Evolutionary conservation across 441 rosid genomes (phyloP), one percentile per base, ranked within the genome.

Genomic region (Mallotus japonicus): DNA sequence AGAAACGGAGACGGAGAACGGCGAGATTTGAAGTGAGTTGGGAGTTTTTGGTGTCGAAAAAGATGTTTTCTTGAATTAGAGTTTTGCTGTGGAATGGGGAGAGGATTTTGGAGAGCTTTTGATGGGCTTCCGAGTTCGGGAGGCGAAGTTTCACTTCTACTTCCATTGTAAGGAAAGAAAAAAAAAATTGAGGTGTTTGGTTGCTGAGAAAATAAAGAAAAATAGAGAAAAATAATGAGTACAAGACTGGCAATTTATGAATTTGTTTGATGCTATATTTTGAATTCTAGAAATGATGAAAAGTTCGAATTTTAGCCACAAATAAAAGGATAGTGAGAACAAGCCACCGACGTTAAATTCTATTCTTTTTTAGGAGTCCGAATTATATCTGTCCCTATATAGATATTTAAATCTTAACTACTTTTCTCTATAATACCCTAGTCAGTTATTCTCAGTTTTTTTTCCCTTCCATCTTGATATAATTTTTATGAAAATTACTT

Each of bases 1-100:
- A 85, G 86, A 90, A 88, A 67, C 91, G 90, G 77, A 89, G 79
- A 53, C 90, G 90, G 65, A 89, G 88, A 61, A 80, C 82, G 65
- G 89, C 72, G 67, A 72, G 81, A 73, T 72, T 67, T 42, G 87
- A 76, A 56, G 87, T 79, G 75, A 89, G 90, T 42, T 77, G 77
- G 69, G 81, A 69, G 61, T 58, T 50, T 16, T 75, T 67, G 62
- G 87, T 82, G 78, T 89, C 90, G 81, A 86, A 88, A 70, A 89
- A 89, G 42, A 85, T 51, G 86, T 88, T 90, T 77, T 88, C 86
- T 76, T 90, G 92, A 71, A 74, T n/a, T 9, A 80, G 76, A 56
- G 89, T 87, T 76, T 79, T 59, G 73, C 46, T 51, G 78, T 65
- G 87, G 83, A 75, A 83, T 7, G 89, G 78, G 1, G 84, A 70